Percentiles rank a stretch among this genome's conserved stretches.
phyloP scores from a whole-genome alignment of 2,329 filamentous ascomycete genomes.

The Pezicula radicicola region DNA sequence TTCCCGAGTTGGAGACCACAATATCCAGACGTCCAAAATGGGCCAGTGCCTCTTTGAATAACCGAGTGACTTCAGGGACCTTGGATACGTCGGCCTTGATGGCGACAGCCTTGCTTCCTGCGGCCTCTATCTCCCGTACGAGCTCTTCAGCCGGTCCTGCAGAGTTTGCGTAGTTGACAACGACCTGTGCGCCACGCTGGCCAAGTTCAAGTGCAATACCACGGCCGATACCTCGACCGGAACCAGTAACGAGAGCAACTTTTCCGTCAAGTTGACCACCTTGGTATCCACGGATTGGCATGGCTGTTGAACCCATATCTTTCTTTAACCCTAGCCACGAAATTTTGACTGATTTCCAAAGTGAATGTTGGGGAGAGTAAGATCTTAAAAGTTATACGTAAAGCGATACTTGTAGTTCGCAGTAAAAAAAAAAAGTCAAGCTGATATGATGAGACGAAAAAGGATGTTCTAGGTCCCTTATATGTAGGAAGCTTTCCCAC shows the following conservation, averaged over 20 bases:
- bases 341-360: neutral
- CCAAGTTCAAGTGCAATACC: conserved; percentile 36
- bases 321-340: neutral
- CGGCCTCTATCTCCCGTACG: conserved; percentile 46
- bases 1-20: conserved; percentile 27
- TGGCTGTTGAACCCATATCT: neutral
- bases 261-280: conserved; percentile 41
- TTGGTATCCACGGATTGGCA: neutral
- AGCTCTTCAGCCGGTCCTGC: conserved; percentile 52
- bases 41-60: conserved; percentile 20
- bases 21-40: conserved; percentile 25
- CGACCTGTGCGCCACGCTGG: conserved; percentile 34
- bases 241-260: conserved; percentile 80
- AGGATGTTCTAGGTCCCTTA: no score
- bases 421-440: no score
- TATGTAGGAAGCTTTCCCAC: no score
- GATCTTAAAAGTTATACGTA: neutral
- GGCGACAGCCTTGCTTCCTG: conserved; percentile 50
- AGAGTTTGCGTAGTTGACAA: conserved; percentile 63
- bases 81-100: conserved; percentile 57
- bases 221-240: conserved; percentile 72
- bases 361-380: neutral
- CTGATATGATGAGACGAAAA: no score
- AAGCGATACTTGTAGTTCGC: neutral
- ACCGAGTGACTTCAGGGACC: conserved; percentile 29